phyloP scores from a whole-genome alignment of 805 yeast genomes.

The Wickerhamiella azymoides region DNA sequence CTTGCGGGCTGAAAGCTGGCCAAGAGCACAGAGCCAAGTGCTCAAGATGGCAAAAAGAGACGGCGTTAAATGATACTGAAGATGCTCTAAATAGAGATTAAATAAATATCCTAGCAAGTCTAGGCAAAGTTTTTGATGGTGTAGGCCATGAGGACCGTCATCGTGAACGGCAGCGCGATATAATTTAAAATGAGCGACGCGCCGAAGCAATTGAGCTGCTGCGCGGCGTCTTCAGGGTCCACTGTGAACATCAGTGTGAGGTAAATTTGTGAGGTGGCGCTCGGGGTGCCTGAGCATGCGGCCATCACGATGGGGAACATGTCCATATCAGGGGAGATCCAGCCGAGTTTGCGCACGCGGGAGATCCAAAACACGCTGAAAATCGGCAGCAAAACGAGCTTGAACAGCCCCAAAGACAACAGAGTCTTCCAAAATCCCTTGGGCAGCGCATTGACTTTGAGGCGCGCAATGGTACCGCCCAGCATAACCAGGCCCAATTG shows the following conservation, averaged over 20 bases:
- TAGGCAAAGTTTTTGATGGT: slow-evolving; percentile 28
- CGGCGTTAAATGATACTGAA: too few relatives aligned
- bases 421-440: slow-evolving; percentile 54
- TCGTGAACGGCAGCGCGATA: slow-evolving; percentile 45
- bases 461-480: slow-evolving; percentile 79
- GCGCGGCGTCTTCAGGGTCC: slow-evolving; percentile 36
- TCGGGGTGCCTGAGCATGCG: slow-evolving; percentile 66
- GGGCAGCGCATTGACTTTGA: slow-evolving; percentile 46
- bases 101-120: neutral
- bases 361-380: slow-evolving; percentile 58
- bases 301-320: slow-evolving; percentile 62
- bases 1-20: too few relatives aligned
- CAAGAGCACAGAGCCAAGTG: too few relatives aligned
- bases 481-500: slow-evolving; percentile 71
- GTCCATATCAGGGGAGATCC: slow-evolving; percentile 43
- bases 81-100: too few relatives aligned
- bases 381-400: slow-evolving; percentile 63
- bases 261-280: slow-evolving; percentile 78
- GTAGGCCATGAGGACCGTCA: slow-evolving; percentile 67
- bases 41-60: too few relatives aligned
- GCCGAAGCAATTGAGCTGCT: slow-evolving; percentile 74
- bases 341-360: slow-evolving; percentile 44
- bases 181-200: slow-evolving; percentile 64
- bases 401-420: slow-evolving; percentile 37
- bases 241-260: slow-evolving; percentile 70